Evolutionary conservation across 805 yeast species (phyloP), one percentile per base, ranked within the genome.

Genomic region (Candida silvatica): DNA sequence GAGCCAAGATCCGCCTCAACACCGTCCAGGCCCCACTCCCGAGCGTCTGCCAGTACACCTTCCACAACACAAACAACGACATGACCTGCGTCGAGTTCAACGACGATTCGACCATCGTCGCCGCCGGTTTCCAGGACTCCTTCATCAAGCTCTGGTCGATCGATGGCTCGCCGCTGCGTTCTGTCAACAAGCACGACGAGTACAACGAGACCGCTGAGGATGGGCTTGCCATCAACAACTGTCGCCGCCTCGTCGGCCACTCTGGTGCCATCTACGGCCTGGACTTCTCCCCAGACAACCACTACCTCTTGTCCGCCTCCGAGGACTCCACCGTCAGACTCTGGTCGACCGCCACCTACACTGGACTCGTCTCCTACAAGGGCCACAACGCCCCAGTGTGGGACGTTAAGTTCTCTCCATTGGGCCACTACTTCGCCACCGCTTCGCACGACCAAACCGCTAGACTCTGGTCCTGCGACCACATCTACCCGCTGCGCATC

Each of bases 401-500:
- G 98, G 97, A 92, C 54, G 97, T 92, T 6, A 74, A 81, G 48
- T 92, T 86, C 52, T 79, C 95, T 2, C 98, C 98, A 2, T 64
- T 83, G 48, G 98, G 98, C 4, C 97, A 92, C 61, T 92, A 92
- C 61, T 92, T 92, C 59, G 96, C 94, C n/a, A 88, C 97, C 0
- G 96, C 94, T 0, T 85, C 96, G 3, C 96, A 88, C 53, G 99
- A 92, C 54, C 97, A 88, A 56, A 92, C 98, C 0, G 97, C 97
- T 1, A 71, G 97, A 42, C 66, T 92, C 37, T 92, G 99, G 99
- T 87, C 95, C 18, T 86, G 95, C 47, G 98, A 92, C 56, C 99
- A 92, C 59, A 88, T 92, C 30, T 88, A 90, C 54, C 97, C 99
- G 25, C 66, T 92, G 48, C 69, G 98, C 46, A 84, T 92, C 18